Percentiles rank a stretch among this genome's conserved stretches.
phyloP scores from a whole-genome alignment of 2,329 filamentous ascomycete species.

The Aspergillus calidoustus region DNA sequence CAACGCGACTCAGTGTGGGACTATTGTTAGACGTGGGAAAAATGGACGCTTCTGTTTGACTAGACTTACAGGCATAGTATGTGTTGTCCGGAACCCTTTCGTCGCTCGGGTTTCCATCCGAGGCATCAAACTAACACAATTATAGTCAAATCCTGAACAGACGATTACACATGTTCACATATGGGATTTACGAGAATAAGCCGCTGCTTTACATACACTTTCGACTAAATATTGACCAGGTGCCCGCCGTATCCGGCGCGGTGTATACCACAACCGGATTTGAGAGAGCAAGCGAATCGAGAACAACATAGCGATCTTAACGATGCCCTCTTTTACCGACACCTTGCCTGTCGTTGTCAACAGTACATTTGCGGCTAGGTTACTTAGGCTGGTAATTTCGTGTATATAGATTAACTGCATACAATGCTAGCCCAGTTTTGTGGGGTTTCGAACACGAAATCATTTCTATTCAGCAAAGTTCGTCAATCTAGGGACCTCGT shows the following conservation, averaged over 20 bases:
- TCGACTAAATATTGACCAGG: background rate
- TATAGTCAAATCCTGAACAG: background rate
- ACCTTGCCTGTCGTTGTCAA: background rate
- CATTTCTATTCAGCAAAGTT: slow-evolving; percentile 29
- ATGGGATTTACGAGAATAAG: slow-evolving; percentile 1
- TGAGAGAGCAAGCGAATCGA: background rate
- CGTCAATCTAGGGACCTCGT: slow-evolving; percentile 28
- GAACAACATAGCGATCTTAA: background rate
- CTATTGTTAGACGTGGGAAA: background rate
- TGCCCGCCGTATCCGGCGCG: background rate
- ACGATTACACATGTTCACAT: slow-evolving; percentile 2
- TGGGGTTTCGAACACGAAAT: background rate
- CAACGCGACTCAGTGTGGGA: background rate
- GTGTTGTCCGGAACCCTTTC: background rate
- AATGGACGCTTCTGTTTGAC: background rate
- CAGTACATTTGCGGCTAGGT: background rate
- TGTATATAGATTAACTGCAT: slow-evolving; percentile 14
- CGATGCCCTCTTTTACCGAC: background rate
- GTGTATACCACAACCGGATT: background rate
- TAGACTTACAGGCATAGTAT: slow-evolving; percentile 4
- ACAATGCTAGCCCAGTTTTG: slow-evolving; percentile 4
- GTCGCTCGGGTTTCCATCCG: background rate
- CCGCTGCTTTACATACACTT: background rate
- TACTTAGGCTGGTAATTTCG: background rate
- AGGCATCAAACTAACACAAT: background rate